Percentiles rank a stretch among this genome's conserved stretches.
Evolutionary conservation across 78 protist species (phyloP).

Genomic region (Polysphondylium violaceum): DNA sequence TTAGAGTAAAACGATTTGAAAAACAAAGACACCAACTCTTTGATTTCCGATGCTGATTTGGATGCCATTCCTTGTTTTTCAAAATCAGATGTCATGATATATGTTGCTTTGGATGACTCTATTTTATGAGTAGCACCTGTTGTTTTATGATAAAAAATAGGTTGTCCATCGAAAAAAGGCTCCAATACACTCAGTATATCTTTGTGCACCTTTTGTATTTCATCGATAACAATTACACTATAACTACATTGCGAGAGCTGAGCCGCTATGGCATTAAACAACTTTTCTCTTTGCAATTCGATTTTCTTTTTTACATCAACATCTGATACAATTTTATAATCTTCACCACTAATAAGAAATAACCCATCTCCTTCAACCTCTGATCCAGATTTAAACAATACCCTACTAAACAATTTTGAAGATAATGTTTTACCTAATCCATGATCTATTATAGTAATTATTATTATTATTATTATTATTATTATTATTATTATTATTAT

Average conservation of each 20-base stretch:
- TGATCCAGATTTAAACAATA: conserved; percentile 8
- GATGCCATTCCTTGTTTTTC: conserved; percentile 38
- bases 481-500: too few species aligned
- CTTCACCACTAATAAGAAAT: conserved; percentile 24
- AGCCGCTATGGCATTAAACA: not conserved
- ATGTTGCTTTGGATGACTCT: conserved; percentile 8
- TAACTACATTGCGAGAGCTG: conserved; percentile 11
- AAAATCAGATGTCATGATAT: conserved; percentile 60
- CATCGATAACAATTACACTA: conserved; percentile 33
- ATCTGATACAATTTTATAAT: not conserved
- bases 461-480: not conserved
- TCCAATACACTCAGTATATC: conserved; percentile 17
- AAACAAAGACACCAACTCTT: not conserved
- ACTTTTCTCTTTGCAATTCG: not conserved
- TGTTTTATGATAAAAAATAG: not conserved
- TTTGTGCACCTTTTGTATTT: conserved; percentile 62
- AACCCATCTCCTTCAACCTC: conserved; percentile 58
- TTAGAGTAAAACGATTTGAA: conserved; percentile 4
- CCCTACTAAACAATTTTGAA: conserved; percentile 8
- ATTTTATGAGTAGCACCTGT: not conserved
- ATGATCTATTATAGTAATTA: conserved; percentile 14
- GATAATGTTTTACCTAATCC: conserved; percentile 54
- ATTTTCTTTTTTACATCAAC: not conserved
- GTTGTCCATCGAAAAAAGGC: conserved; percentile 54
- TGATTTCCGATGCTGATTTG: conserved; percentile 1